Percentiles rank a stretch among this genome's conserved stretches.
Conservation (phyloP, 2,329 filamentous ascomycete species). For the Epichloe elymi region DNA sequence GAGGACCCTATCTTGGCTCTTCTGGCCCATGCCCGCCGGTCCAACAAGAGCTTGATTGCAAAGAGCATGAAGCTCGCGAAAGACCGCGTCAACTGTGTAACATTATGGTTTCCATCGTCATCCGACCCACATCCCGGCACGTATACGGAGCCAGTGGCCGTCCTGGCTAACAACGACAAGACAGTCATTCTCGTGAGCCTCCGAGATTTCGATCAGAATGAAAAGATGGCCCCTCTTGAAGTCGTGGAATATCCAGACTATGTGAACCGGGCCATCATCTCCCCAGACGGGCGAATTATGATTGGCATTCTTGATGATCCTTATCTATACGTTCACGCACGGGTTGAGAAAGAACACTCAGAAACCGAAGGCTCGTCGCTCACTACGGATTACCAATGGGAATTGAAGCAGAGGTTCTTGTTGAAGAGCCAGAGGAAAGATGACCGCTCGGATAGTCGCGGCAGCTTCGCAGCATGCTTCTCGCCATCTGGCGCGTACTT, state of each 20-base stretch:
- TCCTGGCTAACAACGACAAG: conserved; percentile 83
- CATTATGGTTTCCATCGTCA: conserved; percentile 44
- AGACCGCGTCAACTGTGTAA: conserved; percentile 54
- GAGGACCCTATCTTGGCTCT: conserved; percentile 23
- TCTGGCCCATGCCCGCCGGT: conserved; percentile 24
- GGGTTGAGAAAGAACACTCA: conserved; percentile 25
- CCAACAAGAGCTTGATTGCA: conserved; percentile 32
- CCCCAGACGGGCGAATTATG: conserved; percentile 70
- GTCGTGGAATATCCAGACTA: conserved; percentile 64
- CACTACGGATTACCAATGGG: conserved; percentile 34
- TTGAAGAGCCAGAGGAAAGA: conserved; percentile 43
- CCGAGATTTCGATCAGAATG: conserved; percentile 36
- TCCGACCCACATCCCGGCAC: conserved; percentile 18
- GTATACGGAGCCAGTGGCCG: conserved; percentile 45
- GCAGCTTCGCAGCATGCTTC: conserved; percentile 70
- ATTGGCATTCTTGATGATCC: conserved; percentile 81
- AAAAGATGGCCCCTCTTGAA: conserved; percentile 45
- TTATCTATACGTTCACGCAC: conserved; percentile 69
- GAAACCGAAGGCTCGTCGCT: conserved; percentile 12
- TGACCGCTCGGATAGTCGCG: conserved; percentile 42
- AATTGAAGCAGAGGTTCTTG: conserved; percentile 35
- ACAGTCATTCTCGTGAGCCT: conserved; percentile 77
- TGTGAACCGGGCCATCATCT: conserved; percentile 91
- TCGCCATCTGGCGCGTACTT: conserved; percentile 57
- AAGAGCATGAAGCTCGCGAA: conserved; percentile 41